phyloP scores from a whole-genome alignment of 176 grass and related monocot genomes.

The Oryza coarctata region DNA sequence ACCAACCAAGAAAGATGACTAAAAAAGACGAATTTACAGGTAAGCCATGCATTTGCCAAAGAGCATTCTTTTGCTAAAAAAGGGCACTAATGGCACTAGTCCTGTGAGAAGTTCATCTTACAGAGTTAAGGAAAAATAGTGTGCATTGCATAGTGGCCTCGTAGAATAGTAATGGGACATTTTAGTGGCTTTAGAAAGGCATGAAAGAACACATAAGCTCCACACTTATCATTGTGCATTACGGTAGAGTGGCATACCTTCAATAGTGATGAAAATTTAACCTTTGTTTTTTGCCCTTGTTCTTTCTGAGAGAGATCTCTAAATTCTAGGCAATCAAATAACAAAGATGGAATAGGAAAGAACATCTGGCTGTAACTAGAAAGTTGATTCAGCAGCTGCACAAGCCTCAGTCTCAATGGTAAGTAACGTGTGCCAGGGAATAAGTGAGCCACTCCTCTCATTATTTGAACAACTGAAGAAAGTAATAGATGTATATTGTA shows the following conservation, averaged over 20 bases:
- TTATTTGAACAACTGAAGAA: constrained; percentile 58
- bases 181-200: background rate
- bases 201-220: background rate
- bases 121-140: background rate
- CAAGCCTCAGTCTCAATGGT: constrained; percentile 75
- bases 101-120: background rate
- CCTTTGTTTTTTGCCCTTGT: constrained; percentile 38
- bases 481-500: constrained; percentile 61
- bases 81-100: background rate
- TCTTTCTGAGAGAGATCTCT: constrained; percentile 45
- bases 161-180: background rate
- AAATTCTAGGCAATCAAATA: constrained; percentile 80
- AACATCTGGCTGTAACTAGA: constrained; percentile 70
- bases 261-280: constrained; percentile 63
- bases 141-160: background rate
- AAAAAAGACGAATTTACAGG: background rate
- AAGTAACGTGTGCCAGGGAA: constrained; percentile 66
- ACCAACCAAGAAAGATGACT: background rate
- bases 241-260: constrained; percentile 51
- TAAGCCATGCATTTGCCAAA: background rate
- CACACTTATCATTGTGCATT: constrained; percentile 8
- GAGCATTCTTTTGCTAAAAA: background rate
- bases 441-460: constrained; percentile 71
- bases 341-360: constrained; percentile 72
- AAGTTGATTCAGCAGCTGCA: constrained; percentile 84